Evolutionary conservation across 192 early-diverging fungal genomes (phyloP).

Genomic region (Coemansia umbellata): DNA sequence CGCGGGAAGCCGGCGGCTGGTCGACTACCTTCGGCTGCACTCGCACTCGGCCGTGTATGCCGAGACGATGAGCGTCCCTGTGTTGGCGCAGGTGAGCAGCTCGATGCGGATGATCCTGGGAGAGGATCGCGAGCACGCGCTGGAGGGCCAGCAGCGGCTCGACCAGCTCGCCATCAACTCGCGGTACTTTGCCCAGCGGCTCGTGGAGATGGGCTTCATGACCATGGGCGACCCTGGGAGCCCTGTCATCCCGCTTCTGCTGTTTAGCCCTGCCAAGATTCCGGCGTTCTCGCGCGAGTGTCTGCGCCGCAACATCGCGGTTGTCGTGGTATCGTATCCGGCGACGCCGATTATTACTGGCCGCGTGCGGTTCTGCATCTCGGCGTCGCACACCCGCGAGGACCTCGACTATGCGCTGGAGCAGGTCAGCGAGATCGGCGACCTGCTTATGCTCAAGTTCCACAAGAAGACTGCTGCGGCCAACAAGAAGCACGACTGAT

Average conservation of each 20-base stretch:
- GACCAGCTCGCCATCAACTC: conserved; percentile 84
- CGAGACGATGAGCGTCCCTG: conserved; percentile 80
- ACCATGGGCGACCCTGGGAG: conserved; percentile 83
- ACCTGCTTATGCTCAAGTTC: conserved; percentile 65
- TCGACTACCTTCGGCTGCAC: conserved; percentile 76
- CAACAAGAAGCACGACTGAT: neutral
- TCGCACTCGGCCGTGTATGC: conserved; percentile 86
- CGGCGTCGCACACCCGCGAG: conserved; percentile 88
- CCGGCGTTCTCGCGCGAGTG: conserved; percentile 93
- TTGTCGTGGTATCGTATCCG: conserved; percentile 96
- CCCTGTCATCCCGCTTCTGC: conserved; percentile 86
- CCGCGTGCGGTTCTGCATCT: conserved; percentile 92
- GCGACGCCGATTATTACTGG: conserved; percentile 97
- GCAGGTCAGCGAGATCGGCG: conserved; percentile 70
- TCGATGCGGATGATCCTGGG: conserved; percentile 92
- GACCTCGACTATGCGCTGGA: conserved; percentile 78
- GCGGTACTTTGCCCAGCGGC: conserved; percentile 73
- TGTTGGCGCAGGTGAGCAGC: conserved; percentile 86
- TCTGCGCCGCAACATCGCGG: conserved; percentile 83
- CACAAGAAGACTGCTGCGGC: conserved; percentile 14
- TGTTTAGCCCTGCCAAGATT: conserved; percentile 96
- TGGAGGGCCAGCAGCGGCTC: conserved; percentile 78
- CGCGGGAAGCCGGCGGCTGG: conserved; percentile 65
- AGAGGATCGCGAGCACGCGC: conserved; percentile 72
- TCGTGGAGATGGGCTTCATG: conserved; percentile 90